Evolutionary conservation across 164 flowering plant genomes (phyloP), one percentile per base, ranked within the genome.

Genomic region (Kalanchoe fedtschenkoi): DNA sequence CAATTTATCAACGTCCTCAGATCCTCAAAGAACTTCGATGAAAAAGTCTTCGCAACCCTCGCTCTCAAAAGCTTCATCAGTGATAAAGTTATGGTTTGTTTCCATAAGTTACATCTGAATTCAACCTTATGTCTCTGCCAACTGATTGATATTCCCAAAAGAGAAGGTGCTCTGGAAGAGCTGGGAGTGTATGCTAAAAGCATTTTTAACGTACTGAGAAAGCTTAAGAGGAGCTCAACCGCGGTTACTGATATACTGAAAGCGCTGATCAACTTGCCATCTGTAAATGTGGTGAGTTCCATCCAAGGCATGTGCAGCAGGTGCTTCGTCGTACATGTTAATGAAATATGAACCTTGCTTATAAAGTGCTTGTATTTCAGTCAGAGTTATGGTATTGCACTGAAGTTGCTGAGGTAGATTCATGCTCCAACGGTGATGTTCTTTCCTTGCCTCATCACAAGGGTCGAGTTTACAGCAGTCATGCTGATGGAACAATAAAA

Each of bases 401-500:
- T 63, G 83, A 78, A 67, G 75, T 69, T 32, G 72, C 53, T 46
- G 88, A 79, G 65, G 8, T 83, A 57, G 86, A 87, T 67, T 66
- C 75, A 26, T 57, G 72, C 65, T 21, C 68, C 64, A 87, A 80
- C 46, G 85, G 88, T 10, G 89, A 84, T 60, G 75, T 83, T 64
- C 67, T 81, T 34, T 75, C 80, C 53, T 61, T 87, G 81, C 65
- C 80, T 69, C 72, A 80, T 68, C 37, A 74, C 7, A 80, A 74
- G 61, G 77, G 80, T 30, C 72, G 73, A 34, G 29, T 84, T 46
- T 64, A 82, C 41, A 87, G 87, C 71, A 74, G 89, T 70, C 89
- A 87, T 71, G 74, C 86, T 53, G 89, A 87, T 75, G 93, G 89
- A 69, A 80, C 85, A 9, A 84, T 87, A 58, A 82, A 84, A 81